Evolutionary conservation across 768 basidiomycete genomes (phyloP), one percentile per base, ranked within the genome.

Genomic region (Pleurotus djamor): DNA sequence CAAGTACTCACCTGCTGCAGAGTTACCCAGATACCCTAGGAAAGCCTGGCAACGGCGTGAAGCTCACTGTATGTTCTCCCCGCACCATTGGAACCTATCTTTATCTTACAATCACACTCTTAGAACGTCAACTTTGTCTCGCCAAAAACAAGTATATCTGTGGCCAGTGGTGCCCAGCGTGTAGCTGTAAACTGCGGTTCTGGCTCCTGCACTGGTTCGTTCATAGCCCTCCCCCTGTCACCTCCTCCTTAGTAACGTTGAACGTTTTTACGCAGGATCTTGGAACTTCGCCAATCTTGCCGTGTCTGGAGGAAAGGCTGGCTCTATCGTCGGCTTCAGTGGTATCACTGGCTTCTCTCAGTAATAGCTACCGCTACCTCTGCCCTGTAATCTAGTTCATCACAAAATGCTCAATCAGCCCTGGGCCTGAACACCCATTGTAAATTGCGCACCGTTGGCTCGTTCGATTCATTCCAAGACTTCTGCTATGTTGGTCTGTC

Each of bases 141-240:
- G 4, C 69, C 72, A 0, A 67, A 69, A 45, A 85, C 76, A 36
- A 74, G 69, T 0, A 67, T 88, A 48, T 61, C 71, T 0, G 82
- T 87, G 21, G 64, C 51, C 33, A 73, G 68, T 56, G 66, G 67
- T 28, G 87, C 83, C 2, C 59, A 77, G 57, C 73, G 69, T 45
- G 78, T 84, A 43, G 80, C 79, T 10, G 77, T 87, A 3, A 80
- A 86, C 66, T 88, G 86, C 63, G 87, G 86, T 48, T 34, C 38
- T 2, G 77, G 75, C 1, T 71, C 81, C 32, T 87, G 85, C 69
- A 72, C 67, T 32, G 83, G 83, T 82, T 17, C 32, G 54, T 38
- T 8, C 21, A 28, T 28, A 28, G 1, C 1, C 21, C 1, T 28
- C 21, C 21, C 21, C 3, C 3, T 28, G 21, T 28, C 3, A 3